Percentiles rank a stretch among this genome's conserved stretches.
These are phyloP conservation scores for Grosmannia huntii DNA, from an alignment of 2,329 filamentous ascomycete species.

Conservation along the genomic window DNA sequence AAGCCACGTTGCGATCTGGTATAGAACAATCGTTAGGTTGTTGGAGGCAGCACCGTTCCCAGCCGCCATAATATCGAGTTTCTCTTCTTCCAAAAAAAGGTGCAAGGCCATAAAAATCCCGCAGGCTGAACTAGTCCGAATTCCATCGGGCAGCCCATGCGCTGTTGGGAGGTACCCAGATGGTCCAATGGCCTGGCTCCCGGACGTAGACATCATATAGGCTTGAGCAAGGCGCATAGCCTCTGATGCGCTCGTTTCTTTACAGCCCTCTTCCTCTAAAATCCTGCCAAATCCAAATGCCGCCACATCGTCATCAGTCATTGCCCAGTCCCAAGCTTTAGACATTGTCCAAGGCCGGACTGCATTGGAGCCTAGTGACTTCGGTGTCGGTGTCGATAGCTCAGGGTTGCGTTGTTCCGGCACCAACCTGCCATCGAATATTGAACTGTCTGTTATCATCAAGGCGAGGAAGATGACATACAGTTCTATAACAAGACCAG, in stretches of 20 bases:
- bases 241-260: slow-evolving; percentile 23
- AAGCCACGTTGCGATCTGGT: slow-evolving; percentile 74
- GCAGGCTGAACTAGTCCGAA: slow-evolving; percentile 47
- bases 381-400: background rate
- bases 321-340: slow-evolving; percentile 14
- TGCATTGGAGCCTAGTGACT: no score
- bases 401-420: no score
- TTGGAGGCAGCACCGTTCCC: slow-evolving; percentile 30
- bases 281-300: background rate
- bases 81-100: slow-evolving; percentile 78
- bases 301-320: slow-evolving; percentile 15
- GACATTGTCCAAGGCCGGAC: slow-evolving; percentile 1
- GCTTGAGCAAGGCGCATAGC: slow-evolving; percentile 48
- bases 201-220: slow-evolving; percentile 50
- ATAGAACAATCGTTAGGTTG: slow-evolving; percentile 58
- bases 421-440: background rate
- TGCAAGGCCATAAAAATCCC: slow-evolving; percentile 68
- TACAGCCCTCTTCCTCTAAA: background rate
- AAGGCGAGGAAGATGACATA: slow-evolving; percentile 44
- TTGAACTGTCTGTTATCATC: background rate
- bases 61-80: slow-evolving; percentile 51
- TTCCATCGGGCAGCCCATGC: slow-evolving; percentile 35
- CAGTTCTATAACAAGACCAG: slow-evolving; percentile 49
- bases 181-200: slow-evolving; percentile 37
- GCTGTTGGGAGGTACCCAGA: slow-evolving; percentile 56